phyloP scores from a whole-genome alignment of 768 basidiomycete species.

The Amanita exitialis region DNA sequence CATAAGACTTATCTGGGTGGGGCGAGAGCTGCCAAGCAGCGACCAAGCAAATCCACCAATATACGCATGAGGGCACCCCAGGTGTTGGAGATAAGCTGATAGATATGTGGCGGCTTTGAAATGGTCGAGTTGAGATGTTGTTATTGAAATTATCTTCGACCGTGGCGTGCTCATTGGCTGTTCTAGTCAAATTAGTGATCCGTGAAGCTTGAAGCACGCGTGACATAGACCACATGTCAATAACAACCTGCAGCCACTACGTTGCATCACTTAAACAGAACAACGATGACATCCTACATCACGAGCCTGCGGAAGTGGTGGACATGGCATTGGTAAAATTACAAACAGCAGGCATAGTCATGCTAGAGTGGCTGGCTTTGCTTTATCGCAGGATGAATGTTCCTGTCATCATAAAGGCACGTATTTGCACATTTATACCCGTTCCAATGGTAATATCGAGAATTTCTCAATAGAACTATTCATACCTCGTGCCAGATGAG shows the following conservation, averaged over 20 bases:
- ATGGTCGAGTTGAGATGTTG: slow-evolving; percentile 13
- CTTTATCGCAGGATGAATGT: slow-evolving; percentile 18
- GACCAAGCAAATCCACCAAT: slow-evolving; percentile 21
- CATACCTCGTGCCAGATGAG: slow-evolving; percentile 17
- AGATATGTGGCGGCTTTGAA: slow-evolving; percentile 10
- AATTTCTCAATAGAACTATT: slow-evolving; percentile 4
- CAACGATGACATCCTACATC: slow-evolving; percentile 6
- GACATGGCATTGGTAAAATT: slow-evolving; percentile 17
- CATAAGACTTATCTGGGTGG: slow-evolving; percentile 14
- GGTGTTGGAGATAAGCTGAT: slow-evolving; percentile 11
- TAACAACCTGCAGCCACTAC: too few relatives aligned
- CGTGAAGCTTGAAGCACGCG: too few relatives aligned
- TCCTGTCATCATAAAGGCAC: slow-evolving; percentile 14
- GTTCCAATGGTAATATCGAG: not conserved
- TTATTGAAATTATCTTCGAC: slow-evolving; percentile 9
- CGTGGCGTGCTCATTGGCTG: not conserved
- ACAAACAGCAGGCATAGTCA: slow-evolving; percentile 11
- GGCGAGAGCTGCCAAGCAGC: not conserved
- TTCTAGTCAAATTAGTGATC: not conserved
- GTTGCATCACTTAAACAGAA: slow-evolving; percentile 1
- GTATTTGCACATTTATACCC: too few relatives aligned
- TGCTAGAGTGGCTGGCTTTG: slow-evolving; percentile 17
- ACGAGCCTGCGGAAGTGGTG: slow-evolving; percentile 13
- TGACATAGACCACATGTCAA: too few relatives aligned
- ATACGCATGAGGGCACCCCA: slow-evolving; percentile 17